Percentiles rank a stretch among this genome's conserved stretches.
Conservation (phyloP, 169 alveolate genomes). For the Cyclospora cayetanensis region DNA sequence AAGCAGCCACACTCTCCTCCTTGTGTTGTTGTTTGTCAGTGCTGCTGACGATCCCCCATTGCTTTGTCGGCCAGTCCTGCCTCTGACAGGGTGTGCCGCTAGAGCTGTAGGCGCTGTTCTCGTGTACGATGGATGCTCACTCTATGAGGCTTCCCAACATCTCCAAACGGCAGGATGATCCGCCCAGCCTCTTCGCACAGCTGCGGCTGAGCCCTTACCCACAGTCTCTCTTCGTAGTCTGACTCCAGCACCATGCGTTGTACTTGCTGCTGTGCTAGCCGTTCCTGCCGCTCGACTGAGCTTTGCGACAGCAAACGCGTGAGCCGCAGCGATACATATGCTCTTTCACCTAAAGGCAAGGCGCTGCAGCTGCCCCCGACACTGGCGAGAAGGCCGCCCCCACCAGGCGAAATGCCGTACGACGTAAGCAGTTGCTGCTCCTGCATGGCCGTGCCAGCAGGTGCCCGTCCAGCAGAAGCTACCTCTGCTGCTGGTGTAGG, state of each 20-base stretch:
- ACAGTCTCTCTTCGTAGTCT: neutral
- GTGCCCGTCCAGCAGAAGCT: neutral
- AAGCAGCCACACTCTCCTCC: too few relatives aligned
- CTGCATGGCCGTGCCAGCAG: neutral
- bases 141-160: neutral
- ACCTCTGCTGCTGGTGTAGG: neutral
- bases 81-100: too few relatives aligned
- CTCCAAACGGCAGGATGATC: neutral
- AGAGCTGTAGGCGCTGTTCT: neutral
- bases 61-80: too few relatives aligned
- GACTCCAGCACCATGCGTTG: neutral
- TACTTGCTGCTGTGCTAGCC: neutral
- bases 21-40: neutral
- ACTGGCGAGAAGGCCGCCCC: neutral
- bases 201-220: constrained; percentile 25
- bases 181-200: neutral
- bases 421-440: neutral
- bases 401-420: neutral
- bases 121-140: neutral
- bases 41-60: too few relatives aligned
- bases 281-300: too few relatives aligned
- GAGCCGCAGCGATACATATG: too few relatives aligned
- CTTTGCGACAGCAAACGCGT: too few relatives aligned
- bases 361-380: neutral
- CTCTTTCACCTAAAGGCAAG: too few relatives aligned